Conservation (phyloP, 352 stramenopile species). For the Pythium periplocum region DNA sequence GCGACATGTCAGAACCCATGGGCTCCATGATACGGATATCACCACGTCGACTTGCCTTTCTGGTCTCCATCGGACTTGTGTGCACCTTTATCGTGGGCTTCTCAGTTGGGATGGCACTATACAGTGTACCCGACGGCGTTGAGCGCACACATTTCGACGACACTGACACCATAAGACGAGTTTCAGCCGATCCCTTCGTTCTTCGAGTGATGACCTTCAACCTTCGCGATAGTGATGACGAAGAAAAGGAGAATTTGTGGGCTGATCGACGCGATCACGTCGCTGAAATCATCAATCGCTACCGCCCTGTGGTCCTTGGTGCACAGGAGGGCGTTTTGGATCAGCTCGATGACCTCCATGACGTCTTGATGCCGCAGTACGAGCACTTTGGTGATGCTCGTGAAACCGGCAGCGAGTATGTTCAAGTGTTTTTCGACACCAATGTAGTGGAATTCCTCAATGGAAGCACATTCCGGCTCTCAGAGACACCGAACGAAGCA, state of each 20-base stretch:
- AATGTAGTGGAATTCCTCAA: constrained; percentile 23
- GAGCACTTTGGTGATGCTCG: constrained; percentile 25
- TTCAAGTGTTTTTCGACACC: constrained; percentile 37
- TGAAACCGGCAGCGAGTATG: constrained; percentile 22
- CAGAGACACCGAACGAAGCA: constrained; percentile 18
- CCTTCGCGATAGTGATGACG: constrained; percentile 21
- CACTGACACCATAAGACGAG: constrained; percentile 2
- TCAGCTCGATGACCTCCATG: constrained; percentile 25
- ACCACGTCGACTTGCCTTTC: too few species aligned
- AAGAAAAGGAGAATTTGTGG: constrained; percentile 27
- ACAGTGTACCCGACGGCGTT: background rate
- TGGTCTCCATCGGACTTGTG: too few species aligned
- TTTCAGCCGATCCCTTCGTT: constrained; percentile 11
- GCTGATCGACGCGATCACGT: constrained; percentile 23
- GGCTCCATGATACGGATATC: too few species aligned
- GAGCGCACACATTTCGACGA: constrained; percentile 3
- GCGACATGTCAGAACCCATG: too few species aligned
- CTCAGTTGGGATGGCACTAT: too few species aligned
- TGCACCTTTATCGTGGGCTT: too few species aligned
- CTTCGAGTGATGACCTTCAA: constrained; percentile 37
- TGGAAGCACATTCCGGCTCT: constrained; percentile 33
- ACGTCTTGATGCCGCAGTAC: constrained; percentile 19
- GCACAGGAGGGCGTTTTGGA: constrained; percentile 27
- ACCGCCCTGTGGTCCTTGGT: constrained; percentile 20
- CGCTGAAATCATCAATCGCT: constrained; percentile 33